Conservation (phyloP, 306 rosid species). For the Quercus glauca region DNA sequence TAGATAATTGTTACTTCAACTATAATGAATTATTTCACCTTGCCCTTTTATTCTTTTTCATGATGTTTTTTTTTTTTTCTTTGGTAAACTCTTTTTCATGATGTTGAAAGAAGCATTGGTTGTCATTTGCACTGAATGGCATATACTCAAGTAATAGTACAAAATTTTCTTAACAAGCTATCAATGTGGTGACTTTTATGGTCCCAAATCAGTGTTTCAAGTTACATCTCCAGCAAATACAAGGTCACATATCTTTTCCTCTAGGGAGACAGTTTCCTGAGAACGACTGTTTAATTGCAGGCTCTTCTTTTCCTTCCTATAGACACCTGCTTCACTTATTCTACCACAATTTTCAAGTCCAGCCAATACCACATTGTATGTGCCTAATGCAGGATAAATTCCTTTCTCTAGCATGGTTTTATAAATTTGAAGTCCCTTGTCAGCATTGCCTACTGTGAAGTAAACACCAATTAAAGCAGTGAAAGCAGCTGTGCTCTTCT, state of each 20-base stretch:
- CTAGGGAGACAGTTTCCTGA: constrained; percentile 31
- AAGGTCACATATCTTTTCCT: constrained; percentile 67
- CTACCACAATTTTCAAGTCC: constrained; percentile 60
- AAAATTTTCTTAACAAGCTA: not conserved
- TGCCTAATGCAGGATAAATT: constrained; percentile 55
- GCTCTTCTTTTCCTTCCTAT: constrained; percentile 61
- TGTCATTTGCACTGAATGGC: constrained; percentile 9
- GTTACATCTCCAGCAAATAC: constrained; percentile 47
- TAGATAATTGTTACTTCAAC: too few relatives aligned
- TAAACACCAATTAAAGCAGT: constrained; percentile 70
- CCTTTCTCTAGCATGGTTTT: constrained; percentile 50
- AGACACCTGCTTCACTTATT: constrained; percentile 49
- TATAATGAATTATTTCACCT: too few relatives aligned
- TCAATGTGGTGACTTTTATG: constrained; percentile 8
- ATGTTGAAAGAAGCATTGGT: constrained; percentile 16
- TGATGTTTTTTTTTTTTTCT: too few relatives aligned
- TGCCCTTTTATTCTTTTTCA: not conserved
- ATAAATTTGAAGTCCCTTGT: constrained; percentile 55
- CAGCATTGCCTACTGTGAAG: constrained; percentile 57
- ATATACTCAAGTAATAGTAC: constrained; percentile 2
- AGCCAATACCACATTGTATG: constrained; percentile 52
- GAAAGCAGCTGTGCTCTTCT: constrained; percentile 66
- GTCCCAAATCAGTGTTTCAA: constrained; percentile 7
- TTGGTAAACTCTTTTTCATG: not conserved
- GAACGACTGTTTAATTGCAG: constrained; percentile 24